Evolutionary conservation across 148 eudicot species (phyloP), one percentile per base, ranked within the genome.

Genomic region (Limonium bicolor): DNA sequence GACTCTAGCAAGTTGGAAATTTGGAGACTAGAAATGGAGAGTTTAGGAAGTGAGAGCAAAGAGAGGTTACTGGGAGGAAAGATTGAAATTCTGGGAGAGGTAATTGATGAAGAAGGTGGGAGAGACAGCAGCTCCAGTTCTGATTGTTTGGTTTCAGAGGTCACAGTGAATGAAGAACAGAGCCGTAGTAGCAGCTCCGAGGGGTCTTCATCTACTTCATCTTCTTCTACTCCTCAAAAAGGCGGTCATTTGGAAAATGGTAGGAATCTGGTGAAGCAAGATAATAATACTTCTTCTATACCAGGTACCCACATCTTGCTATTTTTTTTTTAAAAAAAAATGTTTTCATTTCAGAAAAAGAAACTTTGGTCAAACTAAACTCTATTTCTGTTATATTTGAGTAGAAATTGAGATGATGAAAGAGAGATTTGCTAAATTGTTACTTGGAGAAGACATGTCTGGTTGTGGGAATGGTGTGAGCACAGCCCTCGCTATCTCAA

Each of bases 371-470:
- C n/a, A n/a, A n/a, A n/a, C 20, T 27, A 26, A 11, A 18, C 15
- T 20, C 46, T 32, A 56, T 34, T 31, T 7, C 22, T 54, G 30
- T 11, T 24, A 15, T 22, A 41, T 48, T 32, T 42, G 22, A 2
- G 15, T 57, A 84, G 95, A 84, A 51, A 64, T 64, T 65, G 77
- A 80, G 46, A 66, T 80, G 85, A 76, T 84, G 85, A 85, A 77
- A 54, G 90, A 85, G 34, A 77, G 86, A 55, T 85, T 85, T 63
- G 65, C 90, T 7, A 85, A 85, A 48, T 55, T 84, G 77, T 47
- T 84, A 64, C 78, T 80, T 35, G 95, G 95, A 38, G 95, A 84
- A 54, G 95, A 85, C 49, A 80, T 85, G 95, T 85, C 95, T 45
- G 90, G 90, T 41, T 67, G 67, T 56, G 90, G 95, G 42, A 77